Base-by-base conservation (phyloP, 192 early-diverging fungal genomes). In the Podila clonocystis region DNA sequence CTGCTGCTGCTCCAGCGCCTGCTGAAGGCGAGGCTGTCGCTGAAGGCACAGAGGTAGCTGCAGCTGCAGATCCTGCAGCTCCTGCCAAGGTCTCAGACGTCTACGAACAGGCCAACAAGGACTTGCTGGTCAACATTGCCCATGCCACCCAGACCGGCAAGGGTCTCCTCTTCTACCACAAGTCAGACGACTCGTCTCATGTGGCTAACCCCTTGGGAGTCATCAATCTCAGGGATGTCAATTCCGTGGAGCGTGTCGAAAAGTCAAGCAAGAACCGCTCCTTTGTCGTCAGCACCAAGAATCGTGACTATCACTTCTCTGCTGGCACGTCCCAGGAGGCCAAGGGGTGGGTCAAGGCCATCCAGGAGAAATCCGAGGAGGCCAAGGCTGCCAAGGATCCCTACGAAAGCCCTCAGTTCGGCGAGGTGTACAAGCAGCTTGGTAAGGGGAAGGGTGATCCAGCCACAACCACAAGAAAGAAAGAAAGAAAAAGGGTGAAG, bases 201-300 rank as follows among this genome's bases (percentile, higher is more conserved):
- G 74, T 70, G 30, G 59, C 65, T 20, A 72, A 72, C 45, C 60
- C 76, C 19, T 34, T 77, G 58, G 82, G 82, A 17, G 73, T 83
- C 63, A 83, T 83, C 38, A 83, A 83, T 28, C 72, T 83, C 15
- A 48, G 74, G 7, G 82, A 83, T 74, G 74, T 83, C 48, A 74
- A 75, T 29, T 63, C 74, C 58, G 82, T 78, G 9, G 68, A 74
- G 73, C 67, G 63, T 17, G 67, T 78, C 57, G 77, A 80, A 31
- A 80, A 80, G 62, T 73, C 70, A 19, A 50, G 58, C 31, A 83
- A 77, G 71, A 72, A 68, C 67, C 68, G 69, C 6, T 76, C 82
- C 9, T 83, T 83, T 59, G 68, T 62, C 15, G 72, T 83, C 34
- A 83, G 67, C 63, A 83, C 82, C 66, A 72, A 72, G 68, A 78